A percentile compares a stretch with the other conserved stretches of the same genome.
Evolutionary conservation across 805 yeast genomes (phyloP).

Genomic region (Schwanniomyces vanrijiae): DNA sequence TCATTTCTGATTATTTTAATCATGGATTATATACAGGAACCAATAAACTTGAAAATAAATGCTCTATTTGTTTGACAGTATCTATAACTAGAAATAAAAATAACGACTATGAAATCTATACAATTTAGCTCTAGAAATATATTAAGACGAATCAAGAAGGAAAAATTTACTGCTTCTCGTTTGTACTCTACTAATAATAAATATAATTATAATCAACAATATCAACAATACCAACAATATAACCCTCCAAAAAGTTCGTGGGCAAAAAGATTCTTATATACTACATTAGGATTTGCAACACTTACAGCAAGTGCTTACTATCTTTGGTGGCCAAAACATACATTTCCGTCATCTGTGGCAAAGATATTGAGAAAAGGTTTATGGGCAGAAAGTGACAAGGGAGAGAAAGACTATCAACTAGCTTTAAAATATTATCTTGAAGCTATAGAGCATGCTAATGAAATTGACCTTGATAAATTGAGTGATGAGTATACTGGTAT

Average conservation of each 20-base stretch:
- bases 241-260: constrained; percentile 12
- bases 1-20: neutral
- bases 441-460: constrained; percentile 65
- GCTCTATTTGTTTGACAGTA: too few relatives aligned
- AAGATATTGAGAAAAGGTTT: constrained; percentile 69
- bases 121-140: neutral
- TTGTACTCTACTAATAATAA: neutral
- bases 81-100: neutral
- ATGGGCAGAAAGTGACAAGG: constrained; percentile 79
- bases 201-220: constrained; percentile 12
- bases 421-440: constrained; percentile 75
- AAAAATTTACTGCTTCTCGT: neutral
- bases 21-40: neutral
- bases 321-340: constrained; percentile 65
- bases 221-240: constrained; percentile 11
- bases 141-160: neutral
- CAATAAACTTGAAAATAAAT: too few relatives aligned
- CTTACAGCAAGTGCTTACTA: constrained; percentile 31
- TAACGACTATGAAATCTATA: neutral
- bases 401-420: constrained; percentile 56
- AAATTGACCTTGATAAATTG: constrained; percentile 53
- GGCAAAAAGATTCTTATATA: constrained; percentile 11
- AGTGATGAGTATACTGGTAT: constrained; percentile 88
- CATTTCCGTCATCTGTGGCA: constrained; percentile 71
- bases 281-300: constrained; percentile 11